phyloP scores from a whole-genome alignment of 2,329 filamentous ascomycete species.

The Hypoxylon sp. region DNA sequence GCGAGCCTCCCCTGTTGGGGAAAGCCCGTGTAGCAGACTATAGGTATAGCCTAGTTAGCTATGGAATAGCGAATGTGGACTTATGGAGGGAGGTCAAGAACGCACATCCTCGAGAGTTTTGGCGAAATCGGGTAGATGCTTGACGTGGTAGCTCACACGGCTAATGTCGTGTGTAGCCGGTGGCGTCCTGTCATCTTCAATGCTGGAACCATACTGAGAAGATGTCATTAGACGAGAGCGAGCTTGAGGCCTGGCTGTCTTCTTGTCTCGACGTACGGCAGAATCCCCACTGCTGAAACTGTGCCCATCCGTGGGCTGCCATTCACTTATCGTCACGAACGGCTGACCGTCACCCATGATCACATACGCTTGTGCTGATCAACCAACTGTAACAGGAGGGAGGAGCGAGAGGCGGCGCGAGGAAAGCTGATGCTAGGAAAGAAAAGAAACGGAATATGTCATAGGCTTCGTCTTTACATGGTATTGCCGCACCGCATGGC shows the following conservation, averaged over 20 bases:
- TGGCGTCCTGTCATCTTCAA: conserved; percentile 55
- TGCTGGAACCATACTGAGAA: conserved; percentile 60
- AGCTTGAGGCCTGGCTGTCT: conserved; percentile 45
- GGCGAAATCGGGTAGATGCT: conserved; percentile 67
- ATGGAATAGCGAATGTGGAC: conserved; percentile 6
- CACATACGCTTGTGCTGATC: conserved; percentile 40
- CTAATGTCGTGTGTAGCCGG: conserved; percentile 68
- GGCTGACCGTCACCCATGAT: conserved; percentile 60
- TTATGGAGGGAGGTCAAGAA: conserved; percentile 33
- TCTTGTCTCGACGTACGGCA: conserved; percentile 58
- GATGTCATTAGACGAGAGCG: conserved; percentile 51
- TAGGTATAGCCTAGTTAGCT: conserved; percentile 30
- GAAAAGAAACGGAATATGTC: conserved; percentile 25
- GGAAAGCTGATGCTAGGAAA: conserved; percentile 22
- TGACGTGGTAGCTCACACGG: conserved; percentile 69
- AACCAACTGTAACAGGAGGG: conserved; percentile 31
- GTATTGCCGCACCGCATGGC: conserved; percentile 34
- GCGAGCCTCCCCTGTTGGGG: conserved; percentile 66
- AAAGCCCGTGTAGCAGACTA: conserved; percentile 68
- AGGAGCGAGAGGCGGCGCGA: conserved; percentile 17
- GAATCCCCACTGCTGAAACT: conserved; percentile 63
- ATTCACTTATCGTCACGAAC: conserved; percentile 67
- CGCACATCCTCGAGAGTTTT: conserved; percentile 66
- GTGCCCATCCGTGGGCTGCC: conserved; percentile 59
- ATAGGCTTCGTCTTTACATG: conserved; percentile 36